Percentiles rank a stretch among this genome's conserved stretches.
Evolutionary conservation across 2,329 filamentous ascomycete species (phyloP).

Genomic region (Arthrobotrys entomopaga): DNA sequence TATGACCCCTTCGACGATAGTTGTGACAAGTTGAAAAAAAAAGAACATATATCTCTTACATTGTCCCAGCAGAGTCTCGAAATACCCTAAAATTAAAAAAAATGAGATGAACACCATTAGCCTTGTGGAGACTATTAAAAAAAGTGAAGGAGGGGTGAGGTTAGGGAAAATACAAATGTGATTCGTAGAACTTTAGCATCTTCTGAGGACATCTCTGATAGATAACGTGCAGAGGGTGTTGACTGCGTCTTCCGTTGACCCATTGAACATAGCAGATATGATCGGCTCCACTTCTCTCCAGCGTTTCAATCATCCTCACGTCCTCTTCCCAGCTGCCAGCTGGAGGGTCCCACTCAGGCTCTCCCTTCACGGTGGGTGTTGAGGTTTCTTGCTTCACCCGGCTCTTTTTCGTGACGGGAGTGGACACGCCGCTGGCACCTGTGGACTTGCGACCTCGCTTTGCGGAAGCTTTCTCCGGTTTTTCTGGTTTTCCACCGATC

Average conservation of each 20-base stretch:
- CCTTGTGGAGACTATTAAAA: too few relatives aligned
- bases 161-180: constrained; percentile 62
- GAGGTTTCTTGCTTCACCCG: constrained; percentile 57
- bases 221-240: constrained; percentile 74
- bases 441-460: constrained; percentile 69
- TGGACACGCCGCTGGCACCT: constrained; percentile 59
- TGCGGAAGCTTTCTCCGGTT: constrained; percentile 64
- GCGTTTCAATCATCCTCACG: constrained; percentile 76
- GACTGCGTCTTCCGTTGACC: constrained; percentile 74
- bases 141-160: neutral
- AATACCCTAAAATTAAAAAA: constrained; percentile 1
- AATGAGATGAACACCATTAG: too few relatives aligned
- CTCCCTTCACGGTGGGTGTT: constrained; percentile 61
- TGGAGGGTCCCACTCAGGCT: constrained; percentile 72
- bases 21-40: neutral
- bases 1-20: constrained; percentile 14
- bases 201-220: constrained; percentile 83
- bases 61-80: constrained; percentile 6
- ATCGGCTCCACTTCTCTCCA: constrained; percentile 72
- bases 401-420: constrained; percentile 57
- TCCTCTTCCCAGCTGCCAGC: constrained; percentile 80
- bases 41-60: neutral
- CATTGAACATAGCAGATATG: constrained; percentile 70
- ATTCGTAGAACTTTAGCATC: constrained; percentile 67
- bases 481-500: constrained; percentile 72